Percentiles rank a stretch among this genome's conserved stretches.
phyloP scores from a whole-genome alignment of 2,329 filamentous ascomycete genomes.

The Neonectria ditissima region DNA sequence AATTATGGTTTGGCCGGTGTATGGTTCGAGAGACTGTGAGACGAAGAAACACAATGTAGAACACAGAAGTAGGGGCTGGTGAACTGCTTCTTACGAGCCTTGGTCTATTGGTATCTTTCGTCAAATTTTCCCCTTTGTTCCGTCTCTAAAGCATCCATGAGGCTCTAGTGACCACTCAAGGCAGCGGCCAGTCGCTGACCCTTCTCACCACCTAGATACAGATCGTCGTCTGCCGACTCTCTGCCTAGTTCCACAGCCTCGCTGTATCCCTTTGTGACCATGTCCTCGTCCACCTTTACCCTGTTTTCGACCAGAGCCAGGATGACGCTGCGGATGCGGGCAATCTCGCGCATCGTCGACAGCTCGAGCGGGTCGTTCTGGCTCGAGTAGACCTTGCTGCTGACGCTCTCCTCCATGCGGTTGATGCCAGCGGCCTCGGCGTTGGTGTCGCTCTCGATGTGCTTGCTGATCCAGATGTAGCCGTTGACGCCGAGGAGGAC shows the following conservation, averaged over 20 bases:
- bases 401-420: constrained; percentile 87
- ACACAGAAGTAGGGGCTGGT: not conserved
- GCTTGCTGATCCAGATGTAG: constrained; percentile 94
- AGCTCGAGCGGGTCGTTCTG: constrained; percentile 89
- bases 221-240: constrained; percentile 68
- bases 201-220: constrained; percentile 70
- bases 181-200: constrained; percentile 63
- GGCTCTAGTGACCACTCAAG: constrained; percentile 43
- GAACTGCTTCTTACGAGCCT: constrained; percentile 4
- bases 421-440: constrained; percentile 74
- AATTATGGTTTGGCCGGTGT: not conserved
- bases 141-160: constrained; percentile 5
- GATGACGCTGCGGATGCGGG: constrained; percentile 83
- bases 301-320: constrained; percentile 85
- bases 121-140: constrained; percentile 18
- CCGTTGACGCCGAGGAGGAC: constrained; percentile 95
- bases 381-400: constrained; percentile 88
- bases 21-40: not conserved
- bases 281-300: constrained; percentile 89
- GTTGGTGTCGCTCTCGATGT: constrained; percentile 71
- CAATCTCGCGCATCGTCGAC: constrained; percentile 87
- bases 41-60: not conserved
- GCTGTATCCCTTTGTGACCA: constrained; percentile 84
- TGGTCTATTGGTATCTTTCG: constrained; percentile 38
- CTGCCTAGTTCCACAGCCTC: constrained; percentile 81